Base-by-base conservation (phyloP, 345 rosid genomes). In the Crucihimalaya himalaica region DNA sequence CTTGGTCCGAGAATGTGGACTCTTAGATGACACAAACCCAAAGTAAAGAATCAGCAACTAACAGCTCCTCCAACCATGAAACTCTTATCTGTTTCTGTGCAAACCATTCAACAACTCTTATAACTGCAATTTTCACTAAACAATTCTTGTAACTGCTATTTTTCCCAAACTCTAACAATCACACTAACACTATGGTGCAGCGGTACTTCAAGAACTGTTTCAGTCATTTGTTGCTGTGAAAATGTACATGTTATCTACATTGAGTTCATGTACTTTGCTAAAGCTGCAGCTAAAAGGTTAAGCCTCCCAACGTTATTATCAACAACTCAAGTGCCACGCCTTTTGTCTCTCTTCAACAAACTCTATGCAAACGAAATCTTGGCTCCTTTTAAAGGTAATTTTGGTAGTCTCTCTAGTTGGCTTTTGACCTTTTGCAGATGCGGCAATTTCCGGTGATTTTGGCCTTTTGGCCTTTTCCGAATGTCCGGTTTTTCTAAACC, bases 61-160 rank as follows among this genome's bases (percentile, higher is more conserved):
- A 23, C 34, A 37, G 39, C 8, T 10, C 13, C 71, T 51, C 89
- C 92, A 0, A 82, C 85, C 79, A 82, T 90, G 75, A 84, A 84
- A 57, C 88, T 86, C 43, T 13, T 12, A 39, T 39, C 2, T 39
- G n/a, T 13, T 13, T 39, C 1, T 0, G 88, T 70, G 4, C 39
- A 83, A 52, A 67, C 80, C 48, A 35, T 35, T 35, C 40, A 35
- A 35, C 40, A 35, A 35, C 40, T 35, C 40, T 35, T 10, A 35
- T 35, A 10, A 3, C 40, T 35, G 12, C 12, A 3, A 35, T 2
- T 9, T 35, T 35, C 40, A 35, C 40, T 8, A 34, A 34, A 34
- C 3, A 34, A 34, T 0, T 34, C 85, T 88, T 34, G 8, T 34
- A 34, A 34, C 39, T 34, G 2, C 39, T 34, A 34, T 2, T 8